These are phyloP conservation scores for Dioscorea dumetorum DNA, from an alignment of 106 monocot genomes.

Conservation along the genomic window DNA sequence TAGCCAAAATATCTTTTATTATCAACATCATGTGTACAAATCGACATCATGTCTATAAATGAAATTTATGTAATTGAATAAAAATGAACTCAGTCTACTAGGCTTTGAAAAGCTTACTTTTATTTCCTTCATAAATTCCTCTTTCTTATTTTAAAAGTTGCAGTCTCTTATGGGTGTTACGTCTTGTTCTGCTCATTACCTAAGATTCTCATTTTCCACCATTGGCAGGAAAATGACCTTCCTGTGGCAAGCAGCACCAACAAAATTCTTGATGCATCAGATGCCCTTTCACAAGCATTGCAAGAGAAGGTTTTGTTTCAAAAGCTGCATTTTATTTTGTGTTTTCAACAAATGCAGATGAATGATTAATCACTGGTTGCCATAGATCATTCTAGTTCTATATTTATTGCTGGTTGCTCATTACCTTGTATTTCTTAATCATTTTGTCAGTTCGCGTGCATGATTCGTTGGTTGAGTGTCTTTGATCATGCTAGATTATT, in stretches of 20 bases:
- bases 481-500: neutral
- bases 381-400: too few species aligned
- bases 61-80: too few species aligned
- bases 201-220: neutral
- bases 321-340: neutral
- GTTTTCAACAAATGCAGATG: neutral
- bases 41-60: too few species aligned
- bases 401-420: too few species aligned
- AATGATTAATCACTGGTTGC: too few species aligned
- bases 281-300: slow-evolving; percentile 71
- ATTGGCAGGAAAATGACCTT: slow-evolving; percentile 19
- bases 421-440: too few species aligned
- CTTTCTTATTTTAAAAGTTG: neutral
- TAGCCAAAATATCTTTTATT: too few species aligned
- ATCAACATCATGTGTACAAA: too few species aligned
- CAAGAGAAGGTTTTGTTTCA: slow-evolving; percentile 66
- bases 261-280: slow-evolving; percentile 30
- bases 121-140: neutral
- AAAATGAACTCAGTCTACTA: too few species aligned
- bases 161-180: neutral
- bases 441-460: too few species aligned
- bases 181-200: neutral
- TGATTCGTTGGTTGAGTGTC: neutral
- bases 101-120: too few species aligned
- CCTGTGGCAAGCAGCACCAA: slow-evolving; percentile 5